Conservation (phyloP, 1,284 basidiomycete species). For the Sanghuangporus sanghuang region DNA sequence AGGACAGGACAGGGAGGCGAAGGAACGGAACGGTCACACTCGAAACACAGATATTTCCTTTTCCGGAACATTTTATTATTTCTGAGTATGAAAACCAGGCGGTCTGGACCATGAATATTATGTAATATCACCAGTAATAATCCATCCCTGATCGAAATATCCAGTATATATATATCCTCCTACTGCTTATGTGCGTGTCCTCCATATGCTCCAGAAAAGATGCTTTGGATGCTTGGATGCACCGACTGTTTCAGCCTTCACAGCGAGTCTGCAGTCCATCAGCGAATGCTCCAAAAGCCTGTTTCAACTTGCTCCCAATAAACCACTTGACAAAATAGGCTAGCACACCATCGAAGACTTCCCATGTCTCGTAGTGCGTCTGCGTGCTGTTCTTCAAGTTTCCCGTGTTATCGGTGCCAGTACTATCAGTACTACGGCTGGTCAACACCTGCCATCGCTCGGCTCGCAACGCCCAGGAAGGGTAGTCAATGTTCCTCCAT, state of each 20-base stretch:
- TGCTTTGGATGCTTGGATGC: not conserved
- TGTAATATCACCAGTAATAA: too few species aligned
- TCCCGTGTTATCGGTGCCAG: not conserved
- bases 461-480: conserved; percentile 43
- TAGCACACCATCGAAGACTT: conserved; percentile 51
- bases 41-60: not conserved
- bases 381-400: conserved; percentile 38
- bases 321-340: conserved; percentile 46
- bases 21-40: too few species aligned
- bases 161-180: not conserved
- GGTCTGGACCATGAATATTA: too few species aligned
- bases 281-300: conserved; percentile 8
- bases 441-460: conserved; percentile 64
- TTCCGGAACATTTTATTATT: not conserved
- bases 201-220: too few species aligned
- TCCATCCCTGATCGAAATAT: not conserved
- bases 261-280: conserved; percentile 5
- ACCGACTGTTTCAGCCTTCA: not conserved
- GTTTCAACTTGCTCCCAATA: not conserved
- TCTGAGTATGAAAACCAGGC: too few species aligned
- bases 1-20: not conserved
- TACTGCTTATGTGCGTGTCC: not conserved
- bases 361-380: conserved; percentile 61
- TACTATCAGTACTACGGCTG: conserved; percentile 27
- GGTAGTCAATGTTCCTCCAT: conserved; percentile 46